These are phyloP conservation scores for Tetracladium maxilliforme DNA, from an alignment of 2,329 filamentous ascomycete species.

Conservation along the genomic window DNA sequence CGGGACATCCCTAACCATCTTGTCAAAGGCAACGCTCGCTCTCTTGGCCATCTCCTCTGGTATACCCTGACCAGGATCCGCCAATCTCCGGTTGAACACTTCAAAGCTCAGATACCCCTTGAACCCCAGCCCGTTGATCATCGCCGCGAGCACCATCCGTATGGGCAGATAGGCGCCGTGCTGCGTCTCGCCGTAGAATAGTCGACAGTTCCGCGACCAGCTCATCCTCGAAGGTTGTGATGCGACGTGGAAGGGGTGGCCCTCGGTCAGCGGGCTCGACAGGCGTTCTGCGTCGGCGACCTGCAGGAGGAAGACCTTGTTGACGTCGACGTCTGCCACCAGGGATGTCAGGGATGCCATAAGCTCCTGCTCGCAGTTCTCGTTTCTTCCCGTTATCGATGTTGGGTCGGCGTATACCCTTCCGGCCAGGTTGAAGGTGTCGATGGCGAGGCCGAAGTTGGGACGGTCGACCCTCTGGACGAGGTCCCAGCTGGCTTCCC, in stretches of 20 bases:
- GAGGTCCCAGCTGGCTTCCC: conserved; percentile 59
- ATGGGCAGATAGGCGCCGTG: conserved; percentile 44
- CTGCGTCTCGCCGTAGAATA: conserved; percentile 49
- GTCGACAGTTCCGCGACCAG: conserved; percentile 62
- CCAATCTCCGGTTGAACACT: conserved; percentile 38
- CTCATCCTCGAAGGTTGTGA: conserved; percentile 54
- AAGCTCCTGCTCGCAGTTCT: conserved; percentile 9
- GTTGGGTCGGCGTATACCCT: conserved; percentile 57
- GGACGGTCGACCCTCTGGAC: conserved; percentile 46
- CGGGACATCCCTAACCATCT: too few relatives aligned
- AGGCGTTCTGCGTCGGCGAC: conserved; percentile 61
- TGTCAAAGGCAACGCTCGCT: too few relatives aligned
- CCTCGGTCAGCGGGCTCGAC: conserved; percentile 34
- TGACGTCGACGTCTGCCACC: conserved; percentile 36
- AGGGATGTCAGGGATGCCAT: conserved; percentile 42
- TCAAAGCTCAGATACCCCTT: conserved; percentile 44
- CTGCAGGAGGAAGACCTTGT: conserved; percentile 63
- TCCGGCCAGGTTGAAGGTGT: conserved; percentile 66
- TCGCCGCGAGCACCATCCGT: conserved; percentile 30
- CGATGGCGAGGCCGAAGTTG: conserved; percentile 66
- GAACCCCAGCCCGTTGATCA: conserved; percentile 39
- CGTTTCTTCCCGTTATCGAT: conserved; percentile 12
- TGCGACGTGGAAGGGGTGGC: conserved; percentile 41
- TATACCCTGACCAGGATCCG: conserved; percentile 23
- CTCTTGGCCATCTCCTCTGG: conserved; percentile 35